Base-by-base conservation (phyloP, 192 early-diverging fungal genomes). In the Fimicolochytrium jonesii region DNA sequence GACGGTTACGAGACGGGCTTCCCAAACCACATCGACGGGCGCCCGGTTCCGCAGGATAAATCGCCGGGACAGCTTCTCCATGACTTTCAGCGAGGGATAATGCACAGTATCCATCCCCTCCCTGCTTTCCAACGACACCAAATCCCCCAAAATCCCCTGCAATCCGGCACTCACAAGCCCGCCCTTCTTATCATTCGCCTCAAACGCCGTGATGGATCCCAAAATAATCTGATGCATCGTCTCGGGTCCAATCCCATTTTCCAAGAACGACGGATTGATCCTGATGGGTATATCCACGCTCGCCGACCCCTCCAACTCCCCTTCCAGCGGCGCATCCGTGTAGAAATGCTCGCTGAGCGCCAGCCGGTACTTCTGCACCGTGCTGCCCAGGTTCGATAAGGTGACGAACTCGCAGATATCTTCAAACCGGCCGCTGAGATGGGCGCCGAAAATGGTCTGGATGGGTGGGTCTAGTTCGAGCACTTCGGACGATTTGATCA, bases 401-500 rank as follows among this genome's bases (percentile, higher is more conserved):
- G 76, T 75, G 4, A 84, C 71, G 36, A 63, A 73, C 45, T 82
- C 79, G 53, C 58, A 67, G 17, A 69, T 44, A 42, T 72, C 60
- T 13, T 71, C 60, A n/a, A 47, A 54, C 3, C 56, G 34, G 3
- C 44, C 56, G 37, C 55, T 63, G 13, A 71, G 31, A 48, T 30
- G 29, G 10, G 47, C 57, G 32, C 63, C 76, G 45, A 70, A 79
- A 54, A 78, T 63, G 36, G 58, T 72, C 57, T 78, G 74, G 18
- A 62, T 32, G 15, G 56, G 67, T 11, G 79, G 79, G n/a, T 83
- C 80, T 1, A 83, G 48, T 37, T 76, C 75, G 45, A 83, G 75
- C 0, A 78, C 58, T 32, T 71, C 54, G 4, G 73, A 77, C 18
- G 70, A 67, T 56, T 75, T 72, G 32, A 43, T 39, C 1, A 31